Percentiles rank a stretch among this genome's conserved stretches.
These are phyloP conservation scores for Sclerotinia trifoliorum DNA, from an alignment of 2,329 filamentous ascomycete genomes.

Conservation along the genomic window DNA sequence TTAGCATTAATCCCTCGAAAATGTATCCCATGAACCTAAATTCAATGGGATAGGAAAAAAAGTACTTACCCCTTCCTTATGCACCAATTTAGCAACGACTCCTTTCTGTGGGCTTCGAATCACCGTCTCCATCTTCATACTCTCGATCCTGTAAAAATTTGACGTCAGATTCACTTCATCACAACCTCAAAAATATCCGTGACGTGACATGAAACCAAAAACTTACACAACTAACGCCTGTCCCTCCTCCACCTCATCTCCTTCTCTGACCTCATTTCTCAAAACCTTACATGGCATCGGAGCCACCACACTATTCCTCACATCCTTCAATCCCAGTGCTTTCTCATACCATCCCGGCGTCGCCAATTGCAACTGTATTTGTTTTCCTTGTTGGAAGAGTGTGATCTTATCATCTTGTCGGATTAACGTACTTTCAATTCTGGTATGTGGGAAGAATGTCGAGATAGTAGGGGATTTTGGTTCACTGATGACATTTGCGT, in stretches of 20 bases:
- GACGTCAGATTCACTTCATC: slow-evolving; percentile 33
- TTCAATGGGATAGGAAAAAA: slow-evolving; percentile 11
- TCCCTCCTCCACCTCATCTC: slow-evolving; percentile 79
- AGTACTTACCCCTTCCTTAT: slow-evolving; percentile 70
- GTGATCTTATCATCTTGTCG: slow-evolving; percentile 61
- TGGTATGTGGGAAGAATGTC: slow-evolving; percentile 78
- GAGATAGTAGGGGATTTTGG: slow-evolving; percentile 53
- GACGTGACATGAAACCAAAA: slow-evolving; percentile 28
- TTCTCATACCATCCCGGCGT: slow-evolving; percentile 81
- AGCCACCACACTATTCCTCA: slow-evolving; percentile 77
- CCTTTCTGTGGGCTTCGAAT: slow-evolving; percentile 75
- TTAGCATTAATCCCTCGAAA: not conserved
- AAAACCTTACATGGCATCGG: slow-evolving; percentile 98
- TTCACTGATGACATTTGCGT: slow-evolving; percentile 47
- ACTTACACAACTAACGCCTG: slow-evolving; percentile 79
- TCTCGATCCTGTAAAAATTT: slow-evolving; percentile 60
- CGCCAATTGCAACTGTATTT: slow-evolving; percentile 57
- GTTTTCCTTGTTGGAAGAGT: slow-evolving; percentile 70
- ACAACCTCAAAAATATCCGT: not conserved
- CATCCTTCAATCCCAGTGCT: slow-evolving; percentile 78
- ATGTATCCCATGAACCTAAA: not conserved
- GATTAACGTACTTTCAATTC: slow-evolving; percentile 78
- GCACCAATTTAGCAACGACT: slow-evolving; percentile 68
- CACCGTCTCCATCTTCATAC: slow-evolving; percentile 88
- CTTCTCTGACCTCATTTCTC: slow-evolving; percentile 81